These are phyloP conservation scores for Agrostemma githago DNA, from an alignment of 148 eudicot species.

Conservation along the genomic window DNA sequence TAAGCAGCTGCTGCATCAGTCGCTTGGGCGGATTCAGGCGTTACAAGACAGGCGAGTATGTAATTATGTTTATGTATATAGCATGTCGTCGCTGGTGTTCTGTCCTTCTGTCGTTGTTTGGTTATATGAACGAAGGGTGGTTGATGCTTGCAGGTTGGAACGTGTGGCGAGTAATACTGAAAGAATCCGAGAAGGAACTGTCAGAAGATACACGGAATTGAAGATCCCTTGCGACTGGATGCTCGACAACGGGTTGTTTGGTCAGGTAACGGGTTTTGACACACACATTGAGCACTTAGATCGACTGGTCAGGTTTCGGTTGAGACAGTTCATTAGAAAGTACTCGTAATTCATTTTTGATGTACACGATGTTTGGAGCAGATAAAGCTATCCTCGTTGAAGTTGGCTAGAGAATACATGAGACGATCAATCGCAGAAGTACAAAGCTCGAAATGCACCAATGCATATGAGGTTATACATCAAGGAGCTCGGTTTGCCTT, in stretches of 20 bases:
- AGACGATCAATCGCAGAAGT: slow-evolving; percentile 49
- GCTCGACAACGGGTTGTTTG: slow-evolving; percentile 55
- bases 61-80: too few species aligned
- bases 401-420: slow-evolving; percentile 62
- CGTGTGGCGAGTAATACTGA: slow-evolving; percentile 44
- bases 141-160: slow-evolving; percentile 49
- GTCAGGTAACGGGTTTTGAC: slow-evolving; percentile 45
- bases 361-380: slow-evolving; percentile 17
- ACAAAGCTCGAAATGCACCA: slow-evolving; percentile 32
- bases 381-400: slow-evolving; percentile 62
- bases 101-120: not conserved
- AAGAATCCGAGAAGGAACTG: slow-evolving; percentile 57
- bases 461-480: slow-evolving; percentile 49
- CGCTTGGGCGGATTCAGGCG: slow-evolving; percentile 54
- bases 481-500: slow-evolving; percentile 81
- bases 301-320: too few species aligned
- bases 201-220: slow-evolving; percentile 53
- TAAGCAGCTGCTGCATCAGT: slow-evolving; percentile 41
- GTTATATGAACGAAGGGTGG: too few species aligned
- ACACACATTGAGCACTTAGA: too few species aligned
- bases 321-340: too few species aligned
- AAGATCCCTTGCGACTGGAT: slow-evolving; percentile 83
- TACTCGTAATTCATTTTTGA: not conserved
- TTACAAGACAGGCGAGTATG: slow-evolving; percentile 79
- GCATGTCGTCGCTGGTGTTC: not conserved